Base-by-base conservation (phyloP, 148 eudicot genomes). In the Tetragonia tetragonoides region DNA sequence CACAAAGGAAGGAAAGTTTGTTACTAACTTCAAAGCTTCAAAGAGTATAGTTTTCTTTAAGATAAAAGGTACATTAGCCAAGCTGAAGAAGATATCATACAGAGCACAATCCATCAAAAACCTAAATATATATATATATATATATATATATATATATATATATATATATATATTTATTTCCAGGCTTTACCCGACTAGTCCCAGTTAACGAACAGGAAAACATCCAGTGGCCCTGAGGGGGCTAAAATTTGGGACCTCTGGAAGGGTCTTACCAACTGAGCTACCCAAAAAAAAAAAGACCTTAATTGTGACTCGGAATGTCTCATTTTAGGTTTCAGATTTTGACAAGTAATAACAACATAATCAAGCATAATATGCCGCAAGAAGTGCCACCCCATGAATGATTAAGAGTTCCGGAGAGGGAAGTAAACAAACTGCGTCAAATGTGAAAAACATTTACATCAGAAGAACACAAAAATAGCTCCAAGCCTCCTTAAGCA, bases 1-100 rank as follows among this genome's bases (percentile, higher is more conserved):
- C 88, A 90, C 76, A 68, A 70, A 75, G 61, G 34, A 67, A 41
- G 80, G 72, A 42, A 7, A 68, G 65, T 53, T 71, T 72, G 40
- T 65, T 70, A 84, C 77, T 76, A 42, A 69, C 34, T 67, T 57
- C 59, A 42, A 14, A 23, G 0, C 28, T 60, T 20, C 10, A 59
- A 11, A 51, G 37, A 17, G 39, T 2, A 47, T 64, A 14, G n/a
- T 54, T 38, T 62, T 44, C 53, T 69, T 68, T 16, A 34, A 73
- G 59, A 10, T 7, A 34, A 34, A 7, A 68, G 51, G 12, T 8
- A 61, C 17, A 18, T 8, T 68, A 70, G 44, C 57, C 34, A 65
- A 69, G 71, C 70, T 49, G 46, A 73, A 34, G 11, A 23, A 37
- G 54, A 69, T 10, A 61, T 8, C 78, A 74, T n/a, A 40, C 8